These are phyloP conservation scores for Hymenoscyphus scutula DNA, from an alignment of 2,329 filamentous ascomycete species.

Conservation along the genomic window DNA sequence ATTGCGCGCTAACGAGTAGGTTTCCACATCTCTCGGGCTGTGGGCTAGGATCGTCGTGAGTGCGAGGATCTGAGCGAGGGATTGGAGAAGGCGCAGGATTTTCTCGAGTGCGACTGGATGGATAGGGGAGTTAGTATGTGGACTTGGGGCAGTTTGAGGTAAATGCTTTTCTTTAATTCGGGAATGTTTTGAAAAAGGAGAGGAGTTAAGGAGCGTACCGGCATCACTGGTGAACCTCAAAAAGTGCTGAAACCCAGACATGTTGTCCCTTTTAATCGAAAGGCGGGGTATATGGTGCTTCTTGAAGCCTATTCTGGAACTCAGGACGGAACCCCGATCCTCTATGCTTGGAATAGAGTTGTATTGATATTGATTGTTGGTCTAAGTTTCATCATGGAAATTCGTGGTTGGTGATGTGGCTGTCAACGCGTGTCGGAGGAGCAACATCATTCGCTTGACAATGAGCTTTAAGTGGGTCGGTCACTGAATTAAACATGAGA, in stretches of 20 bases:
- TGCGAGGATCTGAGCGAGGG: conserved; percentile 47
- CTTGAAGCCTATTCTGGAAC: not conserved
- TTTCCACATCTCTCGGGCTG: not conserved
- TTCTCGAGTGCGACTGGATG: conserved; percentile 57
- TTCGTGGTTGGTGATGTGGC: not conserved
- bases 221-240: conserved; percentile 31
- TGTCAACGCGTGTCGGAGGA: not conserved
- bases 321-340: not conserved
- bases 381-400: not conserved
- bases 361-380: not conserved
- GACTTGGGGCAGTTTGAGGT: too few relatives aligned
- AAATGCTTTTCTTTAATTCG: too few relatives aligned
- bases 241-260: conserved; percentile 18
- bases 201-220: conserved; percentile 16
- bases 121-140: not conserved
- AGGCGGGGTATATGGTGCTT: not conserved
- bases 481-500: not conserved
- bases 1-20: not conserved
- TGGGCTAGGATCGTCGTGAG: not conserved
- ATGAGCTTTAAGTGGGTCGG: not conserved
- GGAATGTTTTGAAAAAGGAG: not conserved
- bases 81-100: conserved; percentile 56
- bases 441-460: not conserved
- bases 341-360: too few relatives aligned
- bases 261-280: not conserved